Base-by-base conservation (phyloP, 2,329 filamentous ascomycete genomes). In the Bipolaris sorokiniana region DNA sequence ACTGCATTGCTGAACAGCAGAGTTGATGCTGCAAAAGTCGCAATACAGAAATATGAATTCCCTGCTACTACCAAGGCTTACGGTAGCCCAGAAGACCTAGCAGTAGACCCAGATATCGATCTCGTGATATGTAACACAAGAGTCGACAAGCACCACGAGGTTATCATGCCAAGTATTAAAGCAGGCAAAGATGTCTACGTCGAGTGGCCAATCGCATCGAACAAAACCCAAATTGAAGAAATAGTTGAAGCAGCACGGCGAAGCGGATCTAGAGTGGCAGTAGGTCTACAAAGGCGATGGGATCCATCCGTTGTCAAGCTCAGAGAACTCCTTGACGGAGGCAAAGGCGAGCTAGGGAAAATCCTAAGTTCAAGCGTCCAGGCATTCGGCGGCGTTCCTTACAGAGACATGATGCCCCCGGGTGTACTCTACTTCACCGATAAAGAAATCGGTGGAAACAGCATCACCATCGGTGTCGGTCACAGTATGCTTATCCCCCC, bases 131-230 rank as follows among this genome's bases (percentile, higher is more conserved):
- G 82, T 60, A 72, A 71, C 36, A 86, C 83, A 0, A 77, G 84
- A 1, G 84, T 86, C 0, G 83, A 86, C 58, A 78, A 77, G 2
- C 86, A 88, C 59, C 76, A 80, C 41, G 61, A 73, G 2, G 80
- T 79, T 0, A 74, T 80, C 0, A 69, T 78, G 5, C 81, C 84
- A 0, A 81, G 80, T 15, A 58, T 87, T 1, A 73, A 76, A 15
- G 81, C 81, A 0, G 85, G 84, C 0, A 87, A 87, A 66, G 66
- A 75, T 0, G 78, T 84, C 0, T 88, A 77, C 50, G 73, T 81
- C 6, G 82, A 84, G 58, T 82, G 81, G 81, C 82, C 80, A 5
- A 57, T 82, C 1, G 81, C 73, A 0, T 64, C 71, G 3, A 79
- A 75, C 31, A 49, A 74, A 1, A 57, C 67, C 3, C 69, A 82